Evolutionary conservation across 495 filamentous ascomycete species (phyloP), one percentile per base, ranked within the genome.

Genomic region (Trypethelium eluteriae): DNA sequence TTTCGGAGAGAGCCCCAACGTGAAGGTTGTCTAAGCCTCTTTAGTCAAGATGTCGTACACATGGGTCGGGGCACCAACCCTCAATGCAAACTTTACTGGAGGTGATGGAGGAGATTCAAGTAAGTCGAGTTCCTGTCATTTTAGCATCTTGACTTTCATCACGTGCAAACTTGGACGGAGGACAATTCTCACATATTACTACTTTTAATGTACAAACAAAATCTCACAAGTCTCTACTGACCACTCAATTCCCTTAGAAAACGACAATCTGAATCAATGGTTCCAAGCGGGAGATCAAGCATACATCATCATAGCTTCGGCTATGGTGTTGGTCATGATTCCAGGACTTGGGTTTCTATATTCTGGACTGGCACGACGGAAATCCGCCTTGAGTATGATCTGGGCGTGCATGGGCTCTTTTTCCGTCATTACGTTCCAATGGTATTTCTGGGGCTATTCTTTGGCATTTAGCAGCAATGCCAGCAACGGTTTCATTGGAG

Each of bases 271-370:
- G 70, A 96, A 96, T 81, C 92, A 93, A 87, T 93, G 92, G 91
- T 89, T 79, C 72, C 75, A 84, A 66, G 77, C 86, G 11, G 89
- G 88, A 65, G 88, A 91, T 71, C 81, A 85, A 77, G 89, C 91
- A 76, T 98, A 92, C 80, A 97, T 98, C 77, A 84, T 98, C 72
- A 80, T 98, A 47, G 82, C 91, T 59, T 87, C 93, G 64, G 93
- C 89, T 72, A 96, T 98, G 94, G 94, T 98, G 63, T 77, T 98
- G 79, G 77, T 96, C 78, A 96, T 96, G 92, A 80, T 89, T 59
- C 86, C 86, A 25, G 88, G 87, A 70, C 85, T 90, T 47, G 86
- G 85, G 44, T 90, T 89, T 75, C 79, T 89, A 14, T 86, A 86
- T 74, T 88, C 84, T 4, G 86, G 86, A 68, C 80, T 88, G 63